phyloP scores from a whole-genome alignment of 2,329 filamentous ascomycete species.

The Alternaria hordeiaustralica region DNA sequence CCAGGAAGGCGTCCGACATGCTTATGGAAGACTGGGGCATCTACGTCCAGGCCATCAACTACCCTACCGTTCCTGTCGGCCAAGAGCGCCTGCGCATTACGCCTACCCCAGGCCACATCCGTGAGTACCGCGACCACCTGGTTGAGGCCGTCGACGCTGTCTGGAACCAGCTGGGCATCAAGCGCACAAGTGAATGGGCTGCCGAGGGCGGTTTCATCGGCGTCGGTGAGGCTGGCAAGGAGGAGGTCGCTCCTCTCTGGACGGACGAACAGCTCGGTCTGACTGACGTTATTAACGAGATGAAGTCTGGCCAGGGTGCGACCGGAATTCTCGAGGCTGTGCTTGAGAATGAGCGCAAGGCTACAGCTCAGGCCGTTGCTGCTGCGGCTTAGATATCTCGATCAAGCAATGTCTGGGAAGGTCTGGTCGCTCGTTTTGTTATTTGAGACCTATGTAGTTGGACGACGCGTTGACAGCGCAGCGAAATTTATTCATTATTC shows the following conservation, averaged over 20 bases:
- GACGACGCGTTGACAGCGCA: background rate
- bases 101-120: slow-evolving; percentile 89
- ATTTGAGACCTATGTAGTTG: slow-evolving; percentile 31
- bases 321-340: slow-evolving; percentile 56
- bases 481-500: slow-evolving; percentile 5
- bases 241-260: slow-evolving; percentile 78
- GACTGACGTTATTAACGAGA: slow-evolving; percentile 59
- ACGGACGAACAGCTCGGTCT: slow-evolving; percentile 86
- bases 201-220: slow-evolving; percentile 92
- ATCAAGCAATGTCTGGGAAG: background rate
- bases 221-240: slow-evolving; percentile 75
- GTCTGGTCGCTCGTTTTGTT: slow-evolving; percentile 41
- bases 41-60: slow-evolving; percentile 99
- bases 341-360: slow-evolving; percentile 54
- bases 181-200: slow-evolving; percentile 92
- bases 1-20: slow-evolving; percentile 90
- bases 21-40: slow-evolving; percentile 89
- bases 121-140: slow-evolving; percentile 84
- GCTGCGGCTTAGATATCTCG: slow-evolving; percentile 45
- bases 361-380: slow-evolving; percentile 52
- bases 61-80: slow-evolving; percentile 96
- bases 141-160: slow-evolving; percentile 84
- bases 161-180: slow-evolving; percentile 87
- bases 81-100: slow-evolving; percentile 96
- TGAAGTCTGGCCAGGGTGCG: slow-evolving; percentile 56